Percentiles rank a stretch among this genome's conserved stretches.
These are phyloP conservation scores for Penicillium palitans DNA, from an alignment of 2,329 filamentous ascomycete genomes.

Conservation along the genomic window DNA sequence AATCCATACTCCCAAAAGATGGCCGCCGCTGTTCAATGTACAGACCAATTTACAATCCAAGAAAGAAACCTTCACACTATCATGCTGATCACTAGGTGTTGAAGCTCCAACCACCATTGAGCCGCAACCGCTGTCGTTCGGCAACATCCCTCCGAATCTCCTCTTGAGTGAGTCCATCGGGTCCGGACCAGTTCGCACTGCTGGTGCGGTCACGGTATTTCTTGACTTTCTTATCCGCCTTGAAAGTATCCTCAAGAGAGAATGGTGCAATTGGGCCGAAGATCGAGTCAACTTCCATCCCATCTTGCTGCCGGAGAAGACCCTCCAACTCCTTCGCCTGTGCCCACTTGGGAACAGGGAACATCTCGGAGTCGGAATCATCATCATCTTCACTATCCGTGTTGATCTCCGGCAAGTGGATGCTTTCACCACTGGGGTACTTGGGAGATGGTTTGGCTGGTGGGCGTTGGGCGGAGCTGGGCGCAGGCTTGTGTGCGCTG, in stretches of 20 bases:
- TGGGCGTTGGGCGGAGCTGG: constrained; percentile 44
- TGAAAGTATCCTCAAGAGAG: constrained; percentile 96
- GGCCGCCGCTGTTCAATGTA: constrained; percentile 9
- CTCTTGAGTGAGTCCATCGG: constrained; percentile 81
- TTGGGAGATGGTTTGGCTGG: constrained; percentile 69
- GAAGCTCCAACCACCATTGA: constrained; percentile 84
- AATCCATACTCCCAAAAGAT: constrained; percentile 1
- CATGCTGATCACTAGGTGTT: constrained; percentile 7
- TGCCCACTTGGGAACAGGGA: constrained; percentile 77
- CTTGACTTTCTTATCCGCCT: constrained; percentile 81
- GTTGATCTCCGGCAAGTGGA: constrained; percentile 90
- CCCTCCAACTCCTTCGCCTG: constrained; percentile 79
- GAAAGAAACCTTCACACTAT: neutral
- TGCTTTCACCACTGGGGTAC: constrained; percentile 84
- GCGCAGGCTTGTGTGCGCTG: constrained; percentile 63
- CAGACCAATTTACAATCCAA: constrained; percentile 6
- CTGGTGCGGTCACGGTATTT: constrained; percentile 89
- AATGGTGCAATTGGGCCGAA: constrained; percentile 87
- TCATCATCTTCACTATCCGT: constrained; percentile 89
- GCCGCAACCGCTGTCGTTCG: constrained; percentile 73
- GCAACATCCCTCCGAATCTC: constrained; percentile 79
- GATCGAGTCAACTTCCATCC: constrained; percentile 72
- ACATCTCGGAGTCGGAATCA: constrained; percentile 60
- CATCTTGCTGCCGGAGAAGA: constrained; percentile 77
- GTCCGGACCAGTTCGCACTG: constrained; percentile 87